phyloP scores from a whole-genome alignment of 2,329 filamentous ascomycete genomes.

The Lasiodiplodia citricola region DNA sequence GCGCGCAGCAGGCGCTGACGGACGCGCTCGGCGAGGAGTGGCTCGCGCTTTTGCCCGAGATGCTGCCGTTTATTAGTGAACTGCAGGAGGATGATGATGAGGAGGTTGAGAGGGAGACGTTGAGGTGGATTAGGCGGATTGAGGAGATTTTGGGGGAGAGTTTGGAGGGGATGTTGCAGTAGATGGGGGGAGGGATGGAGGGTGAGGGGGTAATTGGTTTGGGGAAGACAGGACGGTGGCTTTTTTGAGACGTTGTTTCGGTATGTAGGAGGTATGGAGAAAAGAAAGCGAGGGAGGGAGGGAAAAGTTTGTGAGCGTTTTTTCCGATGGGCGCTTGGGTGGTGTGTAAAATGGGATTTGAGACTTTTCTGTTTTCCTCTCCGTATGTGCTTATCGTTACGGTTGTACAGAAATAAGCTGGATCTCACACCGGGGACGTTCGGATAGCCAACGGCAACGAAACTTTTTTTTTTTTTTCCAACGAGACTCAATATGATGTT shows the following conservation, averaged over 20 bases:
- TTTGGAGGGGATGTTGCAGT: conserved; percentile 90
- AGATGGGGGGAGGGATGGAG: neutral
- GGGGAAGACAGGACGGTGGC: too few species aligned
- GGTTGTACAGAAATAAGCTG: too few species aligned
- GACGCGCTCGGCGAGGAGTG: conserved; percentile 88
- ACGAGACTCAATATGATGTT: too few species aligned
- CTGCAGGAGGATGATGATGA: conserved; percentile 97
- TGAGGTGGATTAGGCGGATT: conserved; percentile 88
- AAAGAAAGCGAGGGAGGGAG: neutral
- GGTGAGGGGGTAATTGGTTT: too few species aligned
- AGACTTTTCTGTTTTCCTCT: too few species aligned
- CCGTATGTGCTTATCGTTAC: too few species aligned
- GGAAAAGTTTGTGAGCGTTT: neutral
- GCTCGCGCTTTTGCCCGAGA: conserved; percentile 88
- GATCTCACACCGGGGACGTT: too few species aligned
- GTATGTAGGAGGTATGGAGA: neutral
- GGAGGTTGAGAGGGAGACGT: conserved; percentile 84
- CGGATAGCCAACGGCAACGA: too few species aligned
- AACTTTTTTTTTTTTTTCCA: too few species aligned
- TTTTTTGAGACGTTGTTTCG: neutral
- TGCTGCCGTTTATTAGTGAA: conserved; percentile 95
- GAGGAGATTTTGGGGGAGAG: conserved; percentile 89
- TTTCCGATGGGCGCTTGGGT: neutral
- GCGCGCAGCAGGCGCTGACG: conserved; percentile 80
- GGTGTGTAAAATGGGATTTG: neutral